Base-by-base conservation (phyloP, 441 rosid species). In the Macaranga tanarius region DNA sequence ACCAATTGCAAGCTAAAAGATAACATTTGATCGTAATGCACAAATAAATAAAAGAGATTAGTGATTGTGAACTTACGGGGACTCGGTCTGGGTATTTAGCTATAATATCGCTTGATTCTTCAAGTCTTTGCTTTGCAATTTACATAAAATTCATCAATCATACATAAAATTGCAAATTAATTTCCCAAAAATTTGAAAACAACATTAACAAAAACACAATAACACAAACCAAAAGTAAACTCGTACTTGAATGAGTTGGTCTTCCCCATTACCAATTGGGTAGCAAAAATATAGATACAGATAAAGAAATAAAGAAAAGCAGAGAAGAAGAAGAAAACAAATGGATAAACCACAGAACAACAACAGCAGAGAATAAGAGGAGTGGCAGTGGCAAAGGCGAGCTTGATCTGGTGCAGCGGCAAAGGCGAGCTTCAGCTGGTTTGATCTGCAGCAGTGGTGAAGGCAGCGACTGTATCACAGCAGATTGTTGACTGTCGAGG, bases 21-120 rank as follows among this genome's bases (percentile, higher is more conserved):
- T 42, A 42, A 42, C 47, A 42, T 34, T 34, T 7, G 47, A 42
- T 42, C 12, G 8, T 42, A 42, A 42, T 42, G 8, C 7, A 34
- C 4, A 42, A 42, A 42, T 42, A 42, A 42, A 42, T 72, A 8
- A 70, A 48, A 5, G 73, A 52, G 12, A 59, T 52, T 54, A 58
- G 64, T 28, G 20, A 17, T 59, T 4, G 42, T 26, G 45, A 40
- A 74, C 85, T 84, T 74, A 92, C 98, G 22, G 98, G 96, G 61
- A 92, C 84, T 31, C 98, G 91, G 77, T 83, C 84, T 67, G 96
- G 90, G 73, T 92, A 89, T 61, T 88, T 87, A 19, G 88, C 87
- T 51, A 80, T 72, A 73, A 90, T 85, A 73, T 84, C 92, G 54
- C 82, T 78, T 47, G 96, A 90, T 76, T 90, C 97, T 25, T 79